Base-by-base conservation (phyloP, 345 rosid species). In the Jatropha curcas region DNA sequence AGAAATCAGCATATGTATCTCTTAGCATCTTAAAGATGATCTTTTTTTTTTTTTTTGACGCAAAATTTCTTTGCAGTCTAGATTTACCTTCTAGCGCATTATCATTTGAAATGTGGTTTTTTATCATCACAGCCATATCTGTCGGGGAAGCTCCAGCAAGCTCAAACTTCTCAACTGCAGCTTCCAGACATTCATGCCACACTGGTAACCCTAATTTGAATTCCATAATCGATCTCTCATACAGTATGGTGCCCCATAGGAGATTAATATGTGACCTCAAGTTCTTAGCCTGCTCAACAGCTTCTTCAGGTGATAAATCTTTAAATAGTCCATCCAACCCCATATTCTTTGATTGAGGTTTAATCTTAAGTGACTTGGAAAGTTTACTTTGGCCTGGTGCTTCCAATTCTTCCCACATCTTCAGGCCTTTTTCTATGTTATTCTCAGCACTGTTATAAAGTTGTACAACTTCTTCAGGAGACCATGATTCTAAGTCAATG, bases 141-240 rank as follows among this genome's bases (percentile, higher is more conserved):
- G 87, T 85, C 22, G 78, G 79, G 71, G 90, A 84, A 78, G 89
- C 88, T 73, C 90, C 98, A 62, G 91, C 90, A 61, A 81, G 85
- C 73, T 87, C 91, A 80, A 90, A 90, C 80, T 87, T 92, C 89
- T 92, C 92, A 12, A 87, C 56, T 43, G 96, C 93, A 61, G 84
- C 89, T 76, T 89, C 97, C 81, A 92, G 72, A 76, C 83, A 85
- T 76, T 90, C 92, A 59, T 79, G 82, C 97, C 98, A 95, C 43
- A 75, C 68, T 17, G 92, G 97, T 71, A 87, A 62, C 58, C 82
- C 98, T 41, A 92, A 65, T 75, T 88, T 94, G 83, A 77, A 92
- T 82, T 95, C 99, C 84, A 92, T 87, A 56, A 87, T 76, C 13
- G 98, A 92, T 25, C 92, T 83, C 84, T 94, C 97, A 33, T 90